Evolutionary conservation across 805 yeast species (phyloP).

Genomic region (Cyberlindnera petersonii): DNA sequence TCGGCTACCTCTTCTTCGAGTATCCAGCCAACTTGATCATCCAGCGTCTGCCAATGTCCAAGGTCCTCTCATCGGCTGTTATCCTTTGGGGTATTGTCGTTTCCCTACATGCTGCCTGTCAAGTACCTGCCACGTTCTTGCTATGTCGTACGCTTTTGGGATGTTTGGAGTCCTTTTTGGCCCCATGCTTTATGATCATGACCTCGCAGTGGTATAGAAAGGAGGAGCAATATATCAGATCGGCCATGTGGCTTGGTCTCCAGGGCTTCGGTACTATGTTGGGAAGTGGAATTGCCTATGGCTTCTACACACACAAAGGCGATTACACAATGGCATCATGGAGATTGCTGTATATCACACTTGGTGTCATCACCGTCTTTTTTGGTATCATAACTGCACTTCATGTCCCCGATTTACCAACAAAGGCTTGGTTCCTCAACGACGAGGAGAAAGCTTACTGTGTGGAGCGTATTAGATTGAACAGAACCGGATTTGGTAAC

Average conservation of each 20-base stretch:
- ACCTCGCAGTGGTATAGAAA: conserved; percentile 56
- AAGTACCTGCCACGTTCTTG: conserved; percentile 35
- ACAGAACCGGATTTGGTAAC: conserved; percentile 57
- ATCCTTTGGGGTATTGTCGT: conserved; percentile 61
- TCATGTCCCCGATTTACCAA: conserved; percentile 55
- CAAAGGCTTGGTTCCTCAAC: conserved; percentile 41
- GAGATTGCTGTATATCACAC: conserved; percentile 54
- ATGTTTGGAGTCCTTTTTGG: conserved; percentile 45
- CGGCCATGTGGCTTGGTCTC: conserved; percentile 40
- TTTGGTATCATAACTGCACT: conserved; percentile 44
- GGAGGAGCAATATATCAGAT: conserved; percentile 40
- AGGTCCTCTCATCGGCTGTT: conserved; percentile 43
- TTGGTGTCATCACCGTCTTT: conserved; percentile 56
- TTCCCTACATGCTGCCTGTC: conserved; percentile 45
- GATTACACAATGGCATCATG: conserved; percentile 46
- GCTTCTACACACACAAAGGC: conserved; percentile 36
- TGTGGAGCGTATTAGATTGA: conserved; percentile 48
- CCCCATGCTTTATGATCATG: conserved; percentile 52
- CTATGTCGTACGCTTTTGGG: conserved; percentile 48
- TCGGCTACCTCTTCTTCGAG: conserved; percentile 61
- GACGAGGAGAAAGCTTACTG: conserved; percentile 43
- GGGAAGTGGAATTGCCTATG: conserved; percentile 54
- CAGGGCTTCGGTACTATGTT: conserved; percentile 44
- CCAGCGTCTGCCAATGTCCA: conserved; percentile 56
- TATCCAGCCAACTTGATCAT: conserved; percentile 43